phyloP scores from a whole-genome alignment of 768 basidiomycete genomes.

The Paxillus involutus region DNA sequence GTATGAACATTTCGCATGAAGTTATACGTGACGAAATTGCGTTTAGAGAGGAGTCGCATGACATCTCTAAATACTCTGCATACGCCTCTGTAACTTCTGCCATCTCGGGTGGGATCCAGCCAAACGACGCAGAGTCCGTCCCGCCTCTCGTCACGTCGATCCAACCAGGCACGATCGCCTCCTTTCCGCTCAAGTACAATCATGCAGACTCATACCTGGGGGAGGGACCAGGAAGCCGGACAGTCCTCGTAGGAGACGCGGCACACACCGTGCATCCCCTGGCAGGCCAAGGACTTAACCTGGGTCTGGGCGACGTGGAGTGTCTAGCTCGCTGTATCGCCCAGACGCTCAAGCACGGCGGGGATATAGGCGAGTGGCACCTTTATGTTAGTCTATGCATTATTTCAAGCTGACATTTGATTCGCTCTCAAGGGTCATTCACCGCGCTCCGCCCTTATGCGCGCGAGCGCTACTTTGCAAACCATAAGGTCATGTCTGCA shows the following conservation, averaged over 20 bases:
- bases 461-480: slow-evolving; percentile 78
- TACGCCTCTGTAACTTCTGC: slow-evolving; percentile 48
- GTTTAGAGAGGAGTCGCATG: slow-evolving; percentile 75
- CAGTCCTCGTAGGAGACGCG: slow-evolving; percentile 92
- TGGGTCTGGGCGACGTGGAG: slow-evolving; percentile 87
- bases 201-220: slow-evolving; percentile 89
- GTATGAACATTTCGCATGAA: slow-evolving; percentile 44
- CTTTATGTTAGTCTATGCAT: not conserved
- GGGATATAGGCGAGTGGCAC: slow-evolving; percentile 73
- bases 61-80: slow-evolving; percentile 60
- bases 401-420: slow-evolving; percentile 1
- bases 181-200: slow-evolving; percentile 85
- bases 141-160: slow-evolving; percentile 77
- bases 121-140: slow-evolving; percentile 56
- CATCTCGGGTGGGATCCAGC: slow-evolving; percentile 51
- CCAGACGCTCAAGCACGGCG: slow-evolving; percentile 56
- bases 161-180: slow-evolving; percentile 74
- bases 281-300: slow-evolving; percentile 93
- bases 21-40: slow-evolving; percentile 61
- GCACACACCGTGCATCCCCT: slow-evolving; percentile 95
- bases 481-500: slow-evolving; percentile 82
- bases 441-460: slow-evolving; percentile 77
- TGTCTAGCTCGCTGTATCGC: slow-evolving; percentile 67
- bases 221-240: slow-evolving; percentile 61
- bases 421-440: slow-evolving; percentile 54